Evolutionary conservation across 768 basidiomycete genomes (phyloP).

Genomic region (Panellus pusillus): DNA sequence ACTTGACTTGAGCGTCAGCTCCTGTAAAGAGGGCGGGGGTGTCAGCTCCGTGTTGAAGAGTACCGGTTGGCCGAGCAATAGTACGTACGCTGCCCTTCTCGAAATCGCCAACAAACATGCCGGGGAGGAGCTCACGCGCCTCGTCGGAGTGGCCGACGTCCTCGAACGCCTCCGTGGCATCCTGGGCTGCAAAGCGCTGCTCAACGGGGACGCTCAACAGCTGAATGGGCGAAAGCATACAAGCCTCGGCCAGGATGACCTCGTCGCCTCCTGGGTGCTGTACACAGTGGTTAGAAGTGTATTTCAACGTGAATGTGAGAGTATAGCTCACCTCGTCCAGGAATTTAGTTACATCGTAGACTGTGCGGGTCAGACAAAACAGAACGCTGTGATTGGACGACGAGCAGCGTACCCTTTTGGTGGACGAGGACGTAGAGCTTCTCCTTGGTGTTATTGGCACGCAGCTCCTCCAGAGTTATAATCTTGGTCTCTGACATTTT

Average conservation of each 20-base stretch:
- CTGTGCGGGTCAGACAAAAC: constrained; percentile 47
- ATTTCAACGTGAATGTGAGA: background rate
- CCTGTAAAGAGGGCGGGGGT: constrained; percentile 33
- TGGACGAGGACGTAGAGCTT: constrained; percentile 80
- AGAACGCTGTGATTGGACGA: constrained; percentile 35
- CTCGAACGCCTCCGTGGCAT: constrained; percentile 98
- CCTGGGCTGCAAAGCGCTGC: constrained; percentile 60
- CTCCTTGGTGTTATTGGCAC: constrained; percentile 72
- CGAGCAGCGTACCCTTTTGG: constrained; percentile 64
- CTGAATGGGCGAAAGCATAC: constrained; percentile 44
- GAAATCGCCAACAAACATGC: constrained; percentile 80
- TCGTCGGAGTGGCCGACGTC: constrained; percentile 99
- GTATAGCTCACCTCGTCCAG: constrained; percentile 76
- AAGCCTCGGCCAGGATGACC: constrained; percentile 90
- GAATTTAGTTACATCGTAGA: constrained; percentile 93
- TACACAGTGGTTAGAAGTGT: background rate
- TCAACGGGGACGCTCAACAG: constrained; percentile 2
- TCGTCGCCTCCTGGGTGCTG: constrained; percentile 99
- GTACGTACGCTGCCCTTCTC: constrained; percentile 64
- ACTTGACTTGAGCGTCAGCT: constrained; percentile 52
- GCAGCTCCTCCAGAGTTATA: constrained; percentile 74
- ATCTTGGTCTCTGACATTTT: constrained; percentile 50
- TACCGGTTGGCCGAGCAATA: background rate
- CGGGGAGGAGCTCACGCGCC: constrained; percentile 81
- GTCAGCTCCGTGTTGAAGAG: background rate